A percentile compares a stretch with the other conserved stretches of the same genome.
phyloP scores from a whole-genome alignment of 768 basidiomycete genomes.

The Tricholoma furcatifolium region DNA sequence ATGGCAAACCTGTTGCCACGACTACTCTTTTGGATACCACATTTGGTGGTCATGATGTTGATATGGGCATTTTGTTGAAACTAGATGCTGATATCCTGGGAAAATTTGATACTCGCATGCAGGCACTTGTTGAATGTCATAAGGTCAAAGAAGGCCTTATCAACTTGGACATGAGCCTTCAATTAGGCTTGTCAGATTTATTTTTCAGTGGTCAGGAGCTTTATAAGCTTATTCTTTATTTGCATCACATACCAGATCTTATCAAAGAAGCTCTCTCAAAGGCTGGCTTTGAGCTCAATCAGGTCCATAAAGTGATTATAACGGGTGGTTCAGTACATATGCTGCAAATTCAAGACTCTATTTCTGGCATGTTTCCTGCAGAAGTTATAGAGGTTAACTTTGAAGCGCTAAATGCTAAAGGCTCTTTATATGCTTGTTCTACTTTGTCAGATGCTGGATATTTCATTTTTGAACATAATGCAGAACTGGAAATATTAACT shows the following conservation, averaged over 20 bases:
- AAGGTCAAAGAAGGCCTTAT: background rate
- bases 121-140: background rate
- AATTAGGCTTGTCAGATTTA: background rate
- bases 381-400: background rate
- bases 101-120: background rate
- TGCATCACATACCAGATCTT: conserved; percentile 2
- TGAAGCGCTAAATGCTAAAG: background rate
- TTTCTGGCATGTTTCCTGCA: background rate
- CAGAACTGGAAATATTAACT: background rate
- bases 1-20: background rate
- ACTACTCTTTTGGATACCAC: background rate
- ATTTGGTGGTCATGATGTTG: background rate
- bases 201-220: background rate
- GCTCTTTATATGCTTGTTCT: background rate
- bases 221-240: background rate
- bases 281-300: background rate
- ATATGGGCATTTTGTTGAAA: background rate
- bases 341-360: background rate
- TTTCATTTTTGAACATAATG: background rate
- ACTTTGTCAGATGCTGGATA: background rate
- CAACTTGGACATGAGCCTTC: background rate
- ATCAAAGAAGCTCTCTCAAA: background rate
- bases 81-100: background rate
- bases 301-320: background rate
- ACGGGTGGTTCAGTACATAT: background rate